Evolutionary conservation across 2,329 filamentous ascomycete genomes (phyloP).

Genomic region (Myriosclerotinia duriaeana): DNA sequence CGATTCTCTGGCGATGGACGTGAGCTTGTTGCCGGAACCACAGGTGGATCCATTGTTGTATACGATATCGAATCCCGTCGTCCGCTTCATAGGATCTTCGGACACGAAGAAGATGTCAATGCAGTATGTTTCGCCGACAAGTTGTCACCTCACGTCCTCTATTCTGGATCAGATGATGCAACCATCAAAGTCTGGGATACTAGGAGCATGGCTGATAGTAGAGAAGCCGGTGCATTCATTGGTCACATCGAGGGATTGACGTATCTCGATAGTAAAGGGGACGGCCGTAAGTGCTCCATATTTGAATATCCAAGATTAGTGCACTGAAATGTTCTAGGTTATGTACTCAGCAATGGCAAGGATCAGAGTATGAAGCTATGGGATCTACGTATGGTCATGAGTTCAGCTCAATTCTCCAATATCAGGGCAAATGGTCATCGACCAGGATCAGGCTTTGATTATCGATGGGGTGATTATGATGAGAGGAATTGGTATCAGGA

Average conservation of each 20-base stretch:
- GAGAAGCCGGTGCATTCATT: conserved; percentile 65
- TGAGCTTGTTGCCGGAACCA: conserved; percentile 88
- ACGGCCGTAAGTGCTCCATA: conserved; percentile 50
- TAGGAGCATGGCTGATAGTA: conserved; percentile 81
- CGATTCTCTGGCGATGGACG: conserved; percentile 89
- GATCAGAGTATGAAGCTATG: conserved; percentile 97
- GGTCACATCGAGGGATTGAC: conserved; percentile 67
- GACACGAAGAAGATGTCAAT: conserved; percentile 88
- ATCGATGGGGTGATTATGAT: conserved; percentile 64
- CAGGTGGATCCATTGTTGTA: conserved; percentile 74
- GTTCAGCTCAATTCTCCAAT: conserved; percentile 60
- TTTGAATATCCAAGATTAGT: background rate
- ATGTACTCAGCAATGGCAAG: conserved; percentile 91
- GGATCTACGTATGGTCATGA: conserved; percentile 89
- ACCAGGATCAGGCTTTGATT: conserved; percentile 64
- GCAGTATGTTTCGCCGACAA: conserved; percentile 94
- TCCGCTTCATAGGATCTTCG: conserved; percentile 60
- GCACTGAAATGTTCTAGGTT: conserved; percentile 45
- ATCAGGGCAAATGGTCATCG: conserved; percentile 57
- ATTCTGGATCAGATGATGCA: conserved; percentile 92
- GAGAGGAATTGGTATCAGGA: conserved; percentile 63
- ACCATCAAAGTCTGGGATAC: conserved; percentile 97
- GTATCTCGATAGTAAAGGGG: conserved; percentile 68
- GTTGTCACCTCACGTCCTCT: conserved; percentile 86
- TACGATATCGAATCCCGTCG: conserved; percentile 85